phyloP scores from a whole-genome alignment of 2,329 filamentous ascomycete species.

The Pseudogymnoascus sp. region DNA sequence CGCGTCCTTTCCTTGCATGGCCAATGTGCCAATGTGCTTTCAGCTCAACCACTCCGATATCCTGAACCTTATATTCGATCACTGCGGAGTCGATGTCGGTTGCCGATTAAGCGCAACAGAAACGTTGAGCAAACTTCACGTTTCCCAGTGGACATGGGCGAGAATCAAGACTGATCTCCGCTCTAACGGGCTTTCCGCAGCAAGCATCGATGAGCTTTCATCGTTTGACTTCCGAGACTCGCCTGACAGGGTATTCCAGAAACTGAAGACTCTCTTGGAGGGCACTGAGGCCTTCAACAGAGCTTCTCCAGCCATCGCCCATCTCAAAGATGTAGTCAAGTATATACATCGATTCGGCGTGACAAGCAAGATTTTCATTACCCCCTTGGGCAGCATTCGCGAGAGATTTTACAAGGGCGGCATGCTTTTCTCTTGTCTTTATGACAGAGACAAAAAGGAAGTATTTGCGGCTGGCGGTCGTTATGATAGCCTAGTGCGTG shows the following conservation, averaged over 20 bases:
- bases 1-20: slow-evolving; percentile 67
- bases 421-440: slow-evolving; percentile 82
- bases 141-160: slow-evolving; percentile 71
- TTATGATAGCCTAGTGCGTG: slow-evolving; percentile 82
- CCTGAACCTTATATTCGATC: slow-evolving; percentile 80
- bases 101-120: slow-evolving; percentile 71
- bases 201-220: slow-evolving; percentile 81
- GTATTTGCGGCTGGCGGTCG: slow-evolving; percentile 90
- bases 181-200: slow-evolving; percentile 79
- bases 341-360: slow-evolving; percentile 72
- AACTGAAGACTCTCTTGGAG: slow-evolving; percentile 53
- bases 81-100: slow-evolving; percentile 67
- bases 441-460: slow-evolving; percentile 74
- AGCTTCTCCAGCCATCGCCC: slow-evolving; percentile 67
- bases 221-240: slow-evolving; percentile 82
- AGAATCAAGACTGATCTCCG: slow-evolving; percentile 65
- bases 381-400: slow-evolving; percentile 79
- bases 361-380: slow-evolving; percentile 71
- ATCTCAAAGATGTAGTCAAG: slow-evolving; percentile 69
- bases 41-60: slow-evolving; percentile 84
- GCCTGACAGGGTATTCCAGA: slow-evolving; percentile 44
- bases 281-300: slow-evolving; percentile 63
- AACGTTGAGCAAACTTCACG: slow-evolving; percentile 77
- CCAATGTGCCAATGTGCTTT: slow-evolving; percentile 71
- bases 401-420: slow-evolving; percentile 85